Base-by-base conservation (phyloP, 495 filamentous ascomycete genomes). In the Eremomyces bilateralis region DNA sequence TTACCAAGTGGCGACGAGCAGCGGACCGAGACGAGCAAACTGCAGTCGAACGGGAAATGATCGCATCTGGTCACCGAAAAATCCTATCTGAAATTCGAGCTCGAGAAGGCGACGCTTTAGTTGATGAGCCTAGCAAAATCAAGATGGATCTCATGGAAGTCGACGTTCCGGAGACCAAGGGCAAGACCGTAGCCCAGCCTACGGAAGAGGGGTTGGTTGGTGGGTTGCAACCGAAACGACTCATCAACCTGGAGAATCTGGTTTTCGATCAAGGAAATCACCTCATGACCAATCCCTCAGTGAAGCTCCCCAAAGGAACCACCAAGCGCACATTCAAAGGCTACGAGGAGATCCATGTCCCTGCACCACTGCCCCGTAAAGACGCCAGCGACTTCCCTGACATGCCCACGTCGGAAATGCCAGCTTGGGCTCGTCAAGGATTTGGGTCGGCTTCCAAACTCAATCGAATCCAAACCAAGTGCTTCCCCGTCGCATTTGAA, bases 241-340 rank as follows among this genome's bases (percentile, higher is more conserved):
- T 79, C 12, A 83, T 94, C 57, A 94, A 94, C 47, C 58, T 99
- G 29, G 84, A 99, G 44, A 92, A 93, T 42, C 69, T 99, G 15
- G 65, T 93, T 20, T 99, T 99, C 53, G 85, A 94, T 46, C 88
- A 95, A 52, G 88, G 88, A 12, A 95, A 93, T 44, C 88, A 99
- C 59, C 63, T 95, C 13, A 95, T 95, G 84, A 93, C 90, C 6
- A 95, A 99, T 45, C 73, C 82, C 2, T 93, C 77, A 52, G 84
- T 95, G 31, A 80, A 77, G 42, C 65, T 95, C n/a, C 88, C 88
- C 1, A 79, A 92, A 47, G 88, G 90, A 17, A 91, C 90, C 1
- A 92, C 76, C 0, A 93, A 95, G 53, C 68, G 81, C 10, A 80
- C 78, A 0, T 92, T 92, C 58, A 95, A 95, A 54, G 88, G 90